Evolutionary conservation across 2,329 filamentous ascomycete species (phyloP), one percentile per base, ranked within the genome.

Genomic region (Calonectria henricotiae): DNA sequence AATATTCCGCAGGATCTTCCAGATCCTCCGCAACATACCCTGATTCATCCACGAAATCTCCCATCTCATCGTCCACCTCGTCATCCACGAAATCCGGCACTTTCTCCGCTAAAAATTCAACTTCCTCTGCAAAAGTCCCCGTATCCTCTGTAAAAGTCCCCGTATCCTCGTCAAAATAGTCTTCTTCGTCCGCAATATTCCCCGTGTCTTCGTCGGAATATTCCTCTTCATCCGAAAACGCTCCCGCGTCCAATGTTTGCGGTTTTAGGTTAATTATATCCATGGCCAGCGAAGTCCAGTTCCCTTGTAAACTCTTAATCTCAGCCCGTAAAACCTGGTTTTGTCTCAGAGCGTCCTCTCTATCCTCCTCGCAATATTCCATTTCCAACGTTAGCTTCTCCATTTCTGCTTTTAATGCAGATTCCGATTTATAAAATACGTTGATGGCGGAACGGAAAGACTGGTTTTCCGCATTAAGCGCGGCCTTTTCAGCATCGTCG

Each of bases 251-350:
- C n/a, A 2, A 25, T n/a, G 12, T 58, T 30, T 27, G 20, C 35
- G 51, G 51, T 58, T 37, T 58, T 58, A 58, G 37, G 51, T 39
- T 58, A 3, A 58, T 39, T 4, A 58, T 58, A 37, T 58, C 51
- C 35, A 37, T 37, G 20, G 51, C 37, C 35, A 58, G 25, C 35
- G 51, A 58, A 37, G 32, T 32, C 51, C 51, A 58, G 32, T n/a
- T 39, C 51, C 37, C 32, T 2, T 58, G 51, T n/a, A 37, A 39
- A 5, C 3, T 58, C 51, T 25, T 39, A 25, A 58, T 39, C 32
- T 25, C 13, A 15, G 32, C n/a, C 15, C 51, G 51, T 17, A 58
- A 23, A 15, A 23, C 12, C 32, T 25, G 32, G 20, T 58, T 58
- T 15, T 58, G 32, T 25, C 51, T 39, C 51, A 37, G 32, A 2